phyloP scores from a whole-genome alignment of 2,329 filamentous ascomycete species.

The Fusarium lyarnte region DNA sequence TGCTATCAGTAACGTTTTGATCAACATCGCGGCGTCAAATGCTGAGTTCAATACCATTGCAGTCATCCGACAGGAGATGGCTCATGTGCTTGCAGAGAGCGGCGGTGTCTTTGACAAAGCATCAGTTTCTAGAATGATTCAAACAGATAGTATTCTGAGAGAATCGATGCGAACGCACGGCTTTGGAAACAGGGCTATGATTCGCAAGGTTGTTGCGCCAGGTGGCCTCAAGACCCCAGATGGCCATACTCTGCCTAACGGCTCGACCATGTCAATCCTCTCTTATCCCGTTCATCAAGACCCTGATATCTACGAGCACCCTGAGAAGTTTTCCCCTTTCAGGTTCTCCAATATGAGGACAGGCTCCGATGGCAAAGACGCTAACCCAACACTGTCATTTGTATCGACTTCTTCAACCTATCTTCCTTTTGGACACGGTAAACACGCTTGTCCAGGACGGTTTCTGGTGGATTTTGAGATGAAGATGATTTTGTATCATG shows the following conservation, averaged over 20 bases:
- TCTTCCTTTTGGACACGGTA: slow-evolving; percentile 49
- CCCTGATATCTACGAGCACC: slow-evolving; percentile 44
- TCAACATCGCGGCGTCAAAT: slow-evolving; percentile 50
- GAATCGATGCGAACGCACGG: slow-evolving; percentile 54
- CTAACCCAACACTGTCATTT: background rate
- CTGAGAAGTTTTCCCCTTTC: slow-evolving; percentile 53
- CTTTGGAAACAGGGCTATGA: slow-evolving; percentile 42
- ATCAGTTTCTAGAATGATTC: slow-evolving; percentile 48
- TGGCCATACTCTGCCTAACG: slow-evolving; percentile 45
- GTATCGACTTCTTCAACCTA: slow-evolving; percentile 36
- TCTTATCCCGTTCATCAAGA: slow-evolving; percentile 46
- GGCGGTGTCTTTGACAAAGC: slow-evolving; percentile 50
- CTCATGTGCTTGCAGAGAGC: slow-evolving; percentile 39
- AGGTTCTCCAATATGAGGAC: slow-evolving; percentile 51
- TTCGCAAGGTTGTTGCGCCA: slow-evolving; percentile 43
- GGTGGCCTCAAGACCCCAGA: slow-evolving; percentile 46
- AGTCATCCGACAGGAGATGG: slow-evolving; percentile 50
- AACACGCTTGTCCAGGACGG: slow-evolving; percentile 46
- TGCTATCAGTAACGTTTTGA: slow-evolving; percentile 52
- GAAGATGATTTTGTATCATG: slow-evolving; percentile 44
- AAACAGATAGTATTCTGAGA: slow-evolving; percentile 53
- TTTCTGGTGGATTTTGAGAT: slow-evolving; percentile 47
- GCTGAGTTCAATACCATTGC: slow-evolving; percentile 50
- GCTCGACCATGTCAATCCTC: slow-evolving; percentile 48
- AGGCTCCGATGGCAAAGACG: background rate